Percentiles rank a stretch among this genome's conserved stretches.
phyloP scores from a whole-genome alignment of 2,329 filamentous ascomycete species.

The Amesomyces nigricolor region DNA sequence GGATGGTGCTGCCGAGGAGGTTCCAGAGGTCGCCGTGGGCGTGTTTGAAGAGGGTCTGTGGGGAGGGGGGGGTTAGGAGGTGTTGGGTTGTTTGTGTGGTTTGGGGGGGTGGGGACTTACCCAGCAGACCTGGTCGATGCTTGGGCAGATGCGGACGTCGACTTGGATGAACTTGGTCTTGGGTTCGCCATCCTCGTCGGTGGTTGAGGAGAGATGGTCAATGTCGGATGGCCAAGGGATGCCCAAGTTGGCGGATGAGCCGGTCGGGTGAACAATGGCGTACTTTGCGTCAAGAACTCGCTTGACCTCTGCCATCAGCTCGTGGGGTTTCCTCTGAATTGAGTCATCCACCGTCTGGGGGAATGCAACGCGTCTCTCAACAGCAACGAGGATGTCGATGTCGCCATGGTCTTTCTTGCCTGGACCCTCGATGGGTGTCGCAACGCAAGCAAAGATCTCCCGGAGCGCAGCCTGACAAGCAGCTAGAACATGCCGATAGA shows the following conservation, averaged over 20 bases:
- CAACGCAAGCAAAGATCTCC: constrained; percentile 49
- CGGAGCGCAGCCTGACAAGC: constrained; percentile 43
- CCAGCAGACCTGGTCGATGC: constrained; percentile 49
- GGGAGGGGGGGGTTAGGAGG: not conserved
- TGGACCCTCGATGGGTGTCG: constrained; percentile 61
- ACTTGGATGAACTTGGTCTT: constrained; percentile 54
- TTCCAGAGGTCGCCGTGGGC: constrained; percentile 69
- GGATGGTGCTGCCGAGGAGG: constrained; percentile 56
- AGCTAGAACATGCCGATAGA: constrained; percentile 51
- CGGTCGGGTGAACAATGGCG: constrained; percentile 28
- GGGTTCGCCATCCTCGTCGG: not conserved
- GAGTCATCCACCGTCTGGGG: constrained; percentile 1
- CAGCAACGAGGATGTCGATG: constrained; percentile 61
- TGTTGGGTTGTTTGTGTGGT: not conserved
- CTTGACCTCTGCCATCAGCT: constrained; percentile 31
- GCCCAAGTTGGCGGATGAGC: constrained; percentile 42
- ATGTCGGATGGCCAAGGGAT: constrained; percentile 46
- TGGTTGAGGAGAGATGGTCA: not conserved
- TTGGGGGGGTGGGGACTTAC: constrained; percentile 17
- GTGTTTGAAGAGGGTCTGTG: constrained; percentile 52
- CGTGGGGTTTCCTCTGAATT: constrained; percentile 2
- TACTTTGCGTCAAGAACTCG: constrained; percentile 42
- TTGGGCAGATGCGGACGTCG: constrained; percentile 55
- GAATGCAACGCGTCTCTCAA: constrained; percentile 21
- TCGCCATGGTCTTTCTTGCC: constrained; percentile 65